Evolutionary conservation across 768 basidiomycete genomes (phyloP), one percentile per base, ranked within the genome.

Genomic region (Podaxis pistillaris): DNA sequence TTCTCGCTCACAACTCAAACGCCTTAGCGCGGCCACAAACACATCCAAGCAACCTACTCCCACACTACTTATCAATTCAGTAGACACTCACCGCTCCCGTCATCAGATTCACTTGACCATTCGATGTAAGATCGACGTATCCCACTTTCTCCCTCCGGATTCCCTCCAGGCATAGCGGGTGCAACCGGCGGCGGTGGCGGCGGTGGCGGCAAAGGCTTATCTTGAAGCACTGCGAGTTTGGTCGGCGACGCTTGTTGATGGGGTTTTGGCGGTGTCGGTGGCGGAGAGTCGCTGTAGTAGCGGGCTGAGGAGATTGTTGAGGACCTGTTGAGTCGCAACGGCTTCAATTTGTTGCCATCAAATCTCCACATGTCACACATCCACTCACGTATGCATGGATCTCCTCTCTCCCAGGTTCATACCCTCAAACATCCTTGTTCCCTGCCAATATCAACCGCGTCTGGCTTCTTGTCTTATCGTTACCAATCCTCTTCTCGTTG

Each of bases 41-140:
- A 58, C 57, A 24, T 30, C 56, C 56, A 57, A 57, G 56, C 56
- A 57, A 30, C 22, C 19, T 11, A 24, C 55, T 17, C 13, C 36
- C 33, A 33, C 46, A 17, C 36, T 38, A 5, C 13, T 24, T 24
- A n/a, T 40, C 37, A 53, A 13, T 26, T 11, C n/a, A 40, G 19
- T 56, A 28, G 11, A 9, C 38, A 54, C 52, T 47, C 52, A 47
- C 52, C 60, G 9, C 36, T 44, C 13, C 52, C 60, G n/a, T 55
- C 60, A 11, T 49, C 52, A 53, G 60, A 61, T 28, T 58, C 58
- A n/a, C 60, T 55, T 19, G 60, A 55, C 60, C 60, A 62, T 28
- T 46, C 52, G 22, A 62, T 46, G 22, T 55, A 62, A 6, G 60
- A 47, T 26, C 22, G 40, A 22, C 60, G 53, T 37, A 36, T 53